Evolutionary conservation across 2,329 filamentous ascomycete species (phyloP).

Genomic region (Dactylellina haptotyla): DNA sequence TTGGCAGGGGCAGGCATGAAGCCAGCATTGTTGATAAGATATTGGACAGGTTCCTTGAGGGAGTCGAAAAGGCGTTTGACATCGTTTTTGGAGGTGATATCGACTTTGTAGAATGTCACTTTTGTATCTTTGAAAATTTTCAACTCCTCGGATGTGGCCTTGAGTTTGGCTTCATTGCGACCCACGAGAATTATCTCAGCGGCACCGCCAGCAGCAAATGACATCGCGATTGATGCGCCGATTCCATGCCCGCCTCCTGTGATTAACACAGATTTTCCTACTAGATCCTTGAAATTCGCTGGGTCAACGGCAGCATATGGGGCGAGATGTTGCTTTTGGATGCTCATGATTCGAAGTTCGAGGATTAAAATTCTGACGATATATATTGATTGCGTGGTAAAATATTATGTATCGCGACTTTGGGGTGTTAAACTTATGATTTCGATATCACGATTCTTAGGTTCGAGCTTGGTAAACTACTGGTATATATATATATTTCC

Average conservation of each 20-base stretch:
- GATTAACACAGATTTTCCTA: slow-evolving; percentile 59
- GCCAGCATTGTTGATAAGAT: slow-evolving; percentile 59
- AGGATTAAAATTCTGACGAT: too few relatives aligned
- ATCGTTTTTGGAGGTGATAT: slow-evolving; percentile 48
- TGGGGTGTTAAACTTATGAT: too few relatives aligned
- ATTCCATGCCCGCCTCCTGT: slow-evolving; percentile 59
- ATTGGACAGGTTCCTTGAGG: slow-evolving; percentile 55
- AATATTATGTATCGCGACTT: too few relatives aligned
- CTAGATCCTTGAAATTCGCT: not conserved
- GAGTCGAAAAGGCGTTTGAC: slow-evolving; percentile 11
- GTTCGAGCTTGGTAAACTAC: too few relatives aligned
- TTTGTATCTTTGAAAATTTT: slow-evolving; percentile 12
- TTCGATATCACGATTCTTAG: too few relatives aligned
- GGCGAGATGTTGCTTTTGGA: slow-evolving; percentile 4
- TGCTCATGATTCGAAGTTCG: not conserved
- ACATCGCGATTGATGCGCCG: slow-evolving; percentile 57
- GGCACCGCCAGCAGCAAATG: slow-evolving; percentile 62
- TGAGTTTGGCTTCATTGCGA: slow-evolving; percentile 60
- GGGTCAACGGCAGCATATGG: slow-evolving; percentile 1
- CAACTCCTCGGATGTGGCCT: slow-evolving; percentile 56
- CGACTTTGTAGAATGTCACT: slow-evolving; percentile 37
- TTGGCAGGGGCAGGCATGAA: slow-evolving; percentile 54
- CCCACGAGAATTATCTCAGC: slow-evolving; percentile 62
- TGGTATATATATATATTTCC: too few relatives aligned
- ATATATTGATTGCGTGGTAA: too few relatives aligned